Base-by-base conservation (phyloP, 2,329 filamentous ascomycete species). In the Paradendryphiella salina region DNA sequence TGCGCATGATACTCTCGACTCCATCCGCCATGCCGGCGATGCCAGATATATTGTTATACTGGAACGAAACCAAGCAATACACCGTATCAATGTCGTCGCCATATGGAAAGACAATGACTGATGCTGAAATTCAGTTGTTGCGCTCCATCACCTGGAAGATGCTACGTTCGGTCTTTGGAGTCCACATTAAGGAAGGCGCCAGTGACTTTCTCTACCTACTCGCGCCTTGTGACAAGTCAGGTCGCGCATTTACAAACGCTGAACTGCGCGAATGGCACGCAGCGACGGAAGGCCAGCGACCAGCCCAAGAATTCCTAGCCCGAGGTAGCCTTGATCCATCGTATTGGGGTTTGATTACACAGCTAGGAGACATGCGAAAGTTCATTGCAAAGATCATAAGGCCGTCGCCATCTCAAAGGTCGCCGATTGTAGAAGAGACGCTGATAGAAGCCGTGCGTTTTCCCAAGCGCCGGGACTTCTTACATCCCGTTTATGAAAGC, bases 391-490 rank as follows among this genome's bases (percentile, higher is more conserved):
- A 54, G 11, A 14, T 45, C 4, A 13, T 38, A 11, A 18, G 8
- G 2, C 4, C 15, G 15, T 21, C 23, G 17, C 8, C 31, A 15
- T 17, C 20, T 11, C 20, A 36, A 28, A 32, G 7, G 9, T 15
- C 33, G 8, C n/a, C 14, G 14, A 26, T 13, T 11, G 5, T 29
- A 4, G 14, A 46, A 14, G 34, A 44, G 11, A 17, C 41, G 21
- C 45, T 32, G 5, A 46, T 72, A 11, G 52, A 64, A 36, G 59
- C 54, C 7, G 52, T 58, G 6, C 51, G 61, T 34, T 82, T 82
- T 67, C 79, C 83, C 0, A 80, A 77, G 47, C 77, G 83, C 35
- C 74, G 76, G 3, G 85, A 88, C 60, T 84, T 86, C 40, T 75
- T 89, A 4, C 83, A 85, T 54, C 68, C 44, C 1, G 31, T 70